phyloP scores from a whole-genome alignment of 352 stramenopile genomes.

The Phytophthora cryptogea region DNA sequence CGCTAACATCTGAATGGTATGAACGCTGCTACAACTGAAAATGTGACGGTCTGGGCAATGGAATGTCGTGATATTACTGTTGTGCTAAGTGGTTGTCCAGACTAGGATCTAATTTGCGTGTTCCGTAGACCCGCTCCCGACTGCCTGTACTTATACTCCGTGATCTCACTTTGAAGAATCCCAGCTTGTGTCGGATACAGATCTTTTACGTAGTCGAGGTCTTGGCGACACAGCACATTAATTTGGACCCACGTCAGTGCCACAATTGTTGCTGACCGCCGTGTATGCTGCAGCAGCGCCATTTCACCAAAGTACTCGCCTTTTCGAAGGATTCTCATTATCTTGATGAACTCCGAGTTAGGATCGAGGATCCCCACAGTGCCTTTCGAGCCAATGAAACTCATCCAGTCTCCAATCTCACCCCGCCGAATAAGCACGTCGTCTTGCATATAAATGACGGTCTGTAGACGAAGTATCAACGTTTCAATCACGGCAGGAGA shows the following conservation, averaged over 20 bases:
- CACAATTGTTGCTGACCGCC: slow-evolving; percentile 66
- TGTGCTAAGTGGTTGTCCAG: too few species aligned
- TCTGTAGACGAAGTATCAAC: slow-evolving; percentile 66
- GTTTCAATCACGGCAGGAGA: slow-evolving; percentile 65
- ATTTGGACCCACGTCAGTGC: slow-evolving; percentile 80
- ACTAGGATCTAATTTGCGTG: too few species aligned
- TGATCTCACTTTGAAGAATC: slow-evolving; percentile 73
- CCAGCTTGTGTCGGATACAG: slow-evolving; percentile 61
- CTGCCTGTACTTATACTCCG: slow-evolving; percentile 68
- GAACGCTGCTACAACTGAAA: not conserved
- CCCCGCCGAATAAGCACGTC: slow-evolving; percentile 72
- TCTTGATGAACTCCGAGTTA: slow-evolving; percentile 41
- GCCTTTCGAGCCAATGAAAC: slow-evolving; percentile 77
- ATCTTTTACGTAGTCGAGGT: slow-evolving; percentile 67
- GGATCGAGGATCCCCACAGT: slow-evolving; percentile 71
- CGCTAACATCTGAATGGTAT: slow-evolving; percentile 15
- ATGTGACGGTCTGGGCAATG: too few species aligned
- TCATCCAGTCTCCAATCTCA: slow-evolving; percentile 76
- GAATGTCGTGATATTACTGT: too few species aligned
- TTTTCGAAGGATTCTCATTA: slow-evolving; percentile 69
- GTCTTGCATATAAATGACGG: slow-evolving; percentile 78
- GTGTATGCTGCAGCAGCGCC: slow-evolving; percentile 65
- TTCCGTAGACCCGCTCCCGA: slow-evolving; percentile 35
- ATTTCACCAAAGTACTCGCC: slow-evolving; percentile 84
- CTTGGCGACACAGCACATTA: slow-evolving; percentile 60